These are phyloP conservation scores for Aspergillus quadricinctus DNA, from an alignment of 2,329 filamentous ascomycete species.

Conservation along the genomic window DNA sequence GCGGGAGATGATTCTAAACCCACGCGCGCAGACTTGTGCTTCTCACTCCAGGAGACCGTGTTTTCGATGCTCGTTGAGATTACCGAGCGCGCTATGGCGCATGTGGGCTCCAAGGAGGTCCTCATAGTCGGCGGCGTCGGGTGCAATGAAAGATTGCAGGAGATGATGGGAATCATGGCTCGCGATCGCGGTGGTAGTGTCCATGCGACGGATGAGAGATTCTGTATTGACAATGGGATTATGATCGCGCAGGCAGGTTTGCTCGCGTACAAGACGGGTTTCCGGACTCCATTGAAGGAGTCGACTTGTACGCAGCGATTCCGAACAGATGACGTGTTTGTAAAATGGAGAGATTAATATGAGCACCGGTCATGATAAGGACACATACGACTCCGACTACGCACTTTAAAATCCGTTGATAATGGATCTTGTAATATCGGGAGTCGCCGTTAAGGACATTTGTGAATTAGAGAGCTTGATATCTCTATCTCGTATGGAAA, in stretches of 20 bases:
- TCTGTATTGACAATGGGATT: slow-evolving; percentile 98
- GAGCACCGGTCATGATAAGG: background rate
- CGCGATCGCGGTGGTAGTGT: slow-evolving; percentile 81
- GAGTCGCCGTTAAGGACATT: background rate
- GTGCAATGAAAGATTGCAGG: slow-evolving; percentile 87
- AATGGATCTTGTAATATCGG: background rate
- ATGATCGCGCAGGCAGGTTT: slow-evolving; percentile 98
- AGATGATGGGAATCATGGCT: slow-evolving; percentile 99
- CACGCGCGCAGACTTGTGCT: slow-evolving; percentile 83
- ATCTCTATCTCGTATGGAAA: background rate
- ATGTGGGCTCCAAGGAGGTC: slow-evolving; percentile 86
- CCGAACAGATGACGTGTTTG: slow-evolving; percentile 74
- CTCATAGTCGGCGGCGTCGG: slow-evolving; percentile 94
- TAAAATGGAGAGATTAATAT: slow-evolving; percentile 67
- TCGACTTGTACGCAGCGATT: slow-evolving; percentile 82
- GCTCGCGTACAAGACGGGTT: slow-evolving; percentile 77
- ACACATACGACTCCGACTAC: slow-evolving; percentile 2
- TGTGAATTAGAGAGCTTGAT: background rate
- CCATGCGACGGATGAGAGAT: slow-evolving; percentile 92
- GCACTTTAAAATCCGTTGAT: background rate
- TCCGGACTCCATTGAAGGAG: slow-evolving; percentile 69
- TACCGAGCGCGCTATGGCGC: slow-evolving; percentile 96
- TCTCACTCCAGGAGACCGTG: slow-evolving; percentile 90
- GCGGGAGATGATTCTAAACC: slow-evolving; percentile 41
- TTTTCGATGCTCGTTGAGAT: slow-evolving; percentile 98